These are phyloP conservation scores for Saccharum officinarum DNA, from an alignment of 176 grass and related monocot genomes.

Conservation along the genomic window DNA sequence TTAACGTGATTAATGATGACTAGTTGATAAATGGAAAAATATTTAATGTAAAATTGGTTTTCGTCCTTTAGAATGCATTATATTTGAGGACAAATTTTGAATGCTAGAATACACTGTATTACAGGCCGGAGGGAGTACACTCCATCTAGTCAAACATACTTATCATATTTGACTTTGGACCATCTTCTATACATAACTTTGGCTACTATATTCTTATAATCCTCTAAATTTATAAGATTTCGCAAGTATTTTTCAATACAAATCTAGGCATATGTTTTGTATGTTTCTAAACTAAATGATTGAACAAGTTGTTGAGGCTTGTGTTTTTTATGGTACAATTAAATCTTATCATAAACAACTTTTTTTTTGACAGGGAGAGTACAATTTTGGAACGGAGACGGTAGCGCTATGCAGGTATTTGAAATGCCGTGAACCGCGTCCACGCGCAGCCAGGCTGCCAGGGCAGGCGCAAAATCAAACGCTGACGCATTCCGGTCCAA, in stretches of 20 bases:
- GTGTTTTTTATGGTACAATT: neutral
- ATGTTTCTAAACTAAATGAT: neutral
- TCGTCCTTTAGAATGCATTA: no score
- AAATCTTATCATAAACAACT: neutral
- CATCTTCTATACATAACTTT: neutral
- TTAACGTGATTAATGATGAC: no score
- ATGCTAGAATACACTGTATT: no score
- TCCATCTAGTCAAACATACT: neutral
- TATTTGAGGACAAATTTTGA: no score
- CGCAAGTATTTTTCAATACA: neutral
- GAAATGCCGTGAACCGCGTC: slow-evolving; percentile 20
- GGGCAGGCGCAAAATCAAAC: slow-evolving; percentile 35
- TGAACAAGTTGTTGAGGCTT: neutral
- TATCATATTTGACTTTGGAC: neutral
- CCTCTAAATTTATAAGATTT: neutral
- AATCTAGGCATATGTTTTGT: neutral
- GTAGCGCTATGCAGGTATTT: neutral
- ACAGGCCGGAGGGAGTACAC: no score
- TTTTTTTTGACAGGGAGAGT: neutral
- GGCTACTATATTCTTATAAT: neutral
- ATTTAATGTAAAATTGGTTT: no score
- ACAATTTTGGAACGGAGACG: neutral
- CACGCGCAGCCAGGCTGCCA: neutral
- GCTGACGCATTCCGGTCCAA: slow-evolving; percentile 50
- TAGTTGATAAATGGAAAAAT: no score